Evolutionary conservation across 164 flowering plant species (phyloP), one percentile per base, ranked within the genome.

Genomic region (Umbilicus rupestris): DNA sequence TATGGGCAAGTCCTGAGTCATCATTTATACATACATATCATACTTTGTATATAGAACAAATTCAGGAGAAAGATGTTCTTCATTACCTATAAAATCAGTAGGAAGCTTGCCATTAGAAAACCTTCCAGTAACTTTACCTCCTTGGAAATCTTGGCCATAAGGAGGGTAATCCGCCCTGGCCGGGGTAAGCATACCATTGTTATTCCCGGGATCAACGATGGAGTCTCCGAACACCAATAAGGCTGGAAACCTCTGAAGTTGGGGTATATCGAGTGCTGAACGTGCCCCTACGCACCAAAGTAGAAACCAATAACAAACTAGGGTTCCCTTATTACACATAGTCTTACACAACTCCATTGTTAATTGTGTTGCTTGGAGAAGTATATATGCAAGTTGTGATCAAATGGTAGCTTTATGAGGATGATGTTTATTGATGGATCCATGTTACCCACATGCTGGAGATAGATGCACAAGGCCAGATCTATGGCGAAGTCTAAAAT

Each of bases 91-190:
- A 8, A 79, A 26, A 73, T 84, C 88, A 0, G 84, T 68, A 14
- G 86, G 79, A 69, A 83, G 68, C 55, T 55, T 73, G n/a, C 89
- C 87, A 69, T 83, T 73, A 70, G 76, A 63, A 59, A 80, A 82
- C 65, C 85, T 71, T 65, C 83, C 85, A 1, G 83, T 82, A 5
- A 82, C 75, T 3, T 2, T 39, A 10, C 82, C 77, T 3, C 81
- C 83, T n/a, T 3, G 39, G 64, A 79, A 83, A 59, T 83, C 85
- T n/a, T 69, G 67, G 5, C 89, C 89, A 58, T 81, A 83, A 0
- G 87, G 89, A 3, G 73, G 79, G 70, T 75, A 83, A n/a, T 83
- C 74, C 68, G 80, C 64, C 66, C 73, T 83, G n/a, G 58, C 55
- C 0, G 68, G 0, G 2, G 87, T 76, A 1, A 10, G 2, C 29